phyloP scores from a whole-genome alignment of 139 green algal genomes.

The Coelastrella sp. region DNA sequence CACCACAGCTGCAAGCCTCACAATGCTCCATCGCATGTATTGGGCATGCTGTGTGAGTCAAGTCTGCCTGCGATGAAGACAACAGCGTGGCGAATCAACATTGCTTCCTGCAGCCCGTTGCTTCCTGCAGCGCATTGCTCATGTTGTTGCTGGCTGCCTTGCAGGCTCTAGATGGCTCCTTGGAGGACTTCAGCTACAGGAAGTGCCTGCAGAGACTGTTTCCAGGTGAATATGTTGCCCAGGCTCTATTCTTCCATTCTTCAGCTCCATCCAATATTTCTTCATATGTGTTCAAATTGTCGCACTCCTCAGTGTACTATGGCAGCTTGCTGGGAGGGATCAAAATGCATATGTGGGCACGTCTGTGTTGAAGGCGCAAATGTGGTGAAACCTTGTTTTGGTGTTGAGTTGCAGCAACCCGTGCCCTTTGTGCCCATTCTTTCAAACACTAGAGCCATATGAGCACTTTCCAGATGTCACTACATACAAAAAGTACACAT shows the following conservation, averaged over 20 bases:
- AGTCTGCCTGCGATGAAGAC: too few species aligned
- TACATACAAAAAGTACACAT: too few species aligned
- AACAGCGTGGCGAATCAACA: too few species aligned
- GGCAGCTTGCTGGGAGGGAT: background rate
- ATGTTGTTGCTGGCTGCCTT: background rate
- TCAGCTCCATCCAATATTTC: background rate
- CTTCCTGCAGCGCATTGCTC: background rate
- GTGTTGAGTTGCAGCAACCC: too few species aligned
- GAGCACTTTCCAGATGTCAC: conserved; percentile 14
- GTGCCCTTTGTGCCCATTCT: background rate
- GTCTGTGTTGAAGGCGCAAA: too few species aligned
- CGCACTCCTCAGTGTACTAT: background rate
- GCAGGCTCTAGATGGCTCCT: conserved; percentile 61
- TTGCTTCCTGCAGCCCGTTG: background rate
- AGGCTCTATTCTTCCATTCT: background rate
- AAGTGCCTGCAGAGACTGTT: conserved; percentile 79
- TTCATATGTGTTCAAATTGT: background rate
- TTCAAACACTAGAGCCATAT: conserved; percentile 5
- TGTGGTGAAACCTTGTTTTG: too few species aligned
- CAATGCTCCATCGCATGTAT: too few species aligned
- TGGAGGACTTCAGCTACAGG: conserved; percentile 83
- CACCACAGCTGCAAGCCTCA: too few species aligned
- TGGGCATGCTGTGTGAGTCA: too few species aligned
- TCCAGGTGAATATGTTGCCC: conserved; percentile 40
- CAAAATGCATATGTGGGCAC: background rate